phyloP scores from a whole-genome alignment of 257 asterid species.

The Solanum lycopersicoides region DNA sequence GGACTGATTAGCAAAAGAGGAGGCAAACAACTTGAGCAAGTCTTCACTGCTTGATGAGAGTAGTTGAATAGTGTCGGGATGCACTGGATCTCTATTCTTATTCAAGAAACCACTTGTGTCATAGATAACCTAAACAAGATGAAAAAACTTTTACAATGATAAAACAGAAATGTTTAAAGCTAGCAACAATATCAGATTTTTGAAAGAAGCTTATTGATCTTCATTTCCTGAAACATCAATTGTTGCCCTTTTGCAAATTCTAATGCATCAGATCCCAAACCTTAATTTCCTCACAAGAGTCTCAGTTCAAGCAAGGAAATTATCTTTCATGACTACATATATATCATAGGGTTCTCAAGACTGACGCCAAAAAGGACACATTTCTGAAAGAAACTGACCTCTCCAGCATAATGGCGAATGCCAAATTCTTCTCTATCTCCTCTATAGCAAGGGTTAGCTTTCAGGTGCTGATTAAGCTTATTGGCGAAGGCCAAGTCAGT shows the following conservation, averaged over 20 bases:
- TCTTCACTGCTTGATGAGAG: constrained; percentile 46
- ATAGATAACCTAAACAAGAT: constrained; percentile 50
- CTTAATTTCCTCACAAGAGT: not conserved
- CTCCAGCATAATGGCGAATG: constrained; percentile 73
- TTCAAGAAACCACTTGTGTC: constrained; percentile 67
- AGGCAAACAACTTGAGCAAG: constrained; percentile 54
- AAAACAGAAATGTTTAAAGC: not conserved
- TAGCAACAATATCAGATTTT: not conserved
- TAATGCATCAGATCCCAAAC: not conserved
- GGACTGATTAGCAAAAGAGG: constrained; percentile 25
- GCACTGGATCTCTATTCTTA: constrained; percentile 72
- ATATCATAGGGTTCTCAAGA: not conserved
- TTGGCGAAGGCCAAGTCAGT: constrained; percentile 52
- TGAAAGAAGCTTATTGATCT: not conserved
- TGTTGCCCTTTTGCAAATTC: not conserved
- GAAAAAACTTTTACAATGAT: not conserved
- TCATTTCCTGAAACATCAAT: not conserved
- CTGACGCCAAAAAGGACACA: not conserved
- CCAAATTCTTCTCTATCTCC: constrained; percentile 56
- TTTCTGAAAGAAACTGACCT: constrained; percentile 53
- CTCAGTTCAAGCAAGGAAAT: not conserved
- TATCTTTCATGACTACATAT: not conserved
- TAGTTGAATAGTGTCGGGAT: constrained; percentile 44
- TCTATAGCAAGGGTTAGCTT: constrained; percentile 45
- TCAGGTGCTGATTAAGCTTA: constrained; percentile 73